These are phyloP conservation scores for Kwoniella bestiolae DNA, from an alignment of 768 basidiomycete genomes.

Conservation along the genomic window DNA sequence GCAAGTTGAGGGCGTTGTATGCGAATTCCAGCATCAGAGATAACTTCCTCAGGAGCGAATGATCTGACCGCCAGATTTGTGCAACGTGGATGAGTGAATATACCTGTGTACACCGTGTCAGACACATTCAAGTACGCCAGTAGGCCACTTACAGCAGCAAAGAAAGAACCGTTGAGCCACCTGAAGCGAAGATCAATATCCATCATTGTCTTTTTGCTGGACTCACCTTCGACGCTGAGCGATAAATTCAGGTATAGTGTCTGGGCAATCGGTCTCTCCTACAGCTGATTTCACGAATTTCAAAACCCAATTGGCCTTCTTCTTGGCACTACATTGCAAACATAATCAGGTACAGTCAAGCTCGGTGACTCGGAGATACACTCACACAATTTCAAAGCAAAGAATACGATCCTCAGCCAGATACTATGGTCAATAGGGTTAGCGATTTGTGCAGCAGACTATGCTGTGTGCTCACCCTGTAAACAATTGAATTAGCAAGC, in stretches of 20 bases:
- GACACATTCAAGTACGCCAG: neutral
- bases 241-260: constrained; percentile 89
- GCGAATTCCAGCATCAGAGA: constrained; percentile 77
- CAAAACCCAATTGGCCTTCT: constrained; percentile 52
- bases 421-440: constrained; percentile 29
- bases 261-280: constrained; percentile 94
- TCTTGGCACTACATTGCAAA: constrained; percentile 55
- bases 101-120: constrained; percentile 57
- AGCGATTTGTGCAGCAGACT: neutral
- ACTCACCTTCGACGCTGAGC: constrained; percentile 86
- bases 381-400: constrained; percentile 57
- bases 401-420: constrained; percentile 57
- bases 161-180: constrained; percentile 77
- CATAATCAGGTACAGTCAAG: too few relatives aligned
- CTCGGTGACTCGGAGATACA: neutral
- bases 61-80: constrained; percentile 78
- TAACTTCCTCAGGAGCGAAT: constrained; percentile 74
- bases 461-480: constrained; percentile 22
- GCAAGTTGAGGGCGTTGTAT: constrained; percentile 83
- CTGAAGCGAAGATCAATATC: constrained; percentile 27
- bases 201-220: constrained; percentile 43
- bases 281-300: constrained; percentile 69
- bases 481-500: constrained; percentile 11
- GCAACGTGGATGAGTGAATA: constrained; percentile 89
- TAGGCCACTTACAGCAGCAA: constrained; percentile 65